Evolutionary conservation across 495 filamentous ascomycete species (phyloP), one percentile per base, ranked within the genome.

Genomic region (Lasiosphaeriaceae sp.): DNA sequence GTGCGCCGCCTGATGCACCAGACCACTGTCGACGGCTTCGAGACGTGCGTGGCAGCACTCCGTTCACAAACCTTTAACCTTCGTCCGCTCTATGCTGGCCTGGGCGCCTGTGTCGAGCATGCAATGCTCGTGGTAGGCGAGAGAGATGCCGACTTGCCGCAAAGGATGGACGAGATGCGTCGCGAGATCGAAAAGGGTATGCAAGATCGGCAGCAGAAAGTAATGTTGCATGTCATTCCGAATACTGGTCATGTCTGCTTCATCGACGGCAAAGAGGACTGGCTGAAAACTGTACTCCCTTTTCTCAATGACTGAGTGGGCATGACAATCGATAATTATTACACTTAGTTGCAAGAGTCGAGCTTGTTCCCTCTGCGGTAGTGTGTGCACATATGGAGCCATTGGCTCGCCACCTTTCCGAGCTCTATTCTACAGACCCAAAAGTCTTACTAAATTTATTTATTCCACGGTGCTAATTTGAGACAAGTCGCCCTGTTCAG

Each of bases 21-120:
- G 23, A 71, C 71, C 34, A 69, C 52, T 39, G 45, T 71, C 35
- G 66, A 68, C 41, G 69, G 69, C 21, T 68, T 69, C 39, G 65
- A 69, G 56, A 62, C 68, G 2, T 74, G 69, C 43, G 65, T 65
- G 26, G 60, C 64, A 16, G 69, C 71, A 11, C 57, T 74, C 21
- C 52, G 47, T 0, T 63, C 57, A 21, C 9, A 52, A 6, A 66
- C 50, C 9, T 74, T 72, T 39, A 65, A 72, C 41, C 43, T 73
- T 4, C 50, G 61, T 9, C 62, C 54, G 8, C 34, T 65, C 17
- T 52, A 54, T 3, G 12, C 54, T 12, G 47, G 35, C 39, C 50
- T 68, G 3, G 66, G 64, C 7, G 17, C 41, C 20, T 45, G 58
- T 16, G 61, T 69, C 16, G 57, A 68, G 12, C 44, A 55, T n/a